Evolutionary conservation across 345 rosid species (phyloP).

Genomic region (Camelina laxa): DNA sequence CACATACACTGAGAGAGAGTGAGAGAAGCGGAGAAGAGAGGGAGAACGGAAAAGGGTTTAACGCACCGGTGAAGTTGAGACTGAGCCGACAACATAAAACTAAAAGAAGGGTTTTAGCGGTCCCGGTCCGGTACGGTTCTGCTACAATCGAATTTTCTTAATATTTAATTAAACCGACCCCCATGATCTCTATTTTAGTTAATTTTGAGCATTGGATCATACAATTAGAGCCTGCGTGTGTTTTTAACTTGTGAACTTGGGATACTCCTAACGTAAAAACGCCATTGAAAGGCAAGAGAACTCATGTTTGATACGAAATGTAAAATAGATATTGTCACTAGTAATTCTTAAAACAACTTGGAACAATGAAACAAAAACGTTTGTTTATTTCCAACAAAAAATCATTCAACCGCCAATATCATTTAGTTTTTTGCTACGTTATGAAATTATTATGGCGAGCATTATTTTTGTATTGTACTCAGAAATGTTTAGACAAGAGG

Average conservation of each 20-base stretch:
- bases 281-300: neutral
- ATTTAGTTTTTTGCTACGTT: neutral
- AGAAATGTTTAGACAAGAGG: slow-evolving; percentile 44
- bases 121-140: slow-evolving; percentile 25
- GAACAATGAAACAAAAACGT: neutral
- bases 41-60: slow-evolving; percentile 46
- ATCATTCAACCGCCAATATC: neutral
- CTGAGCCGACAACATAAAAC: neutral
- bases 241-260: neutral
- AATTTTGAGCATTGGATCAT: neutral
- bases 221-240: neutral
- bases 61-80: slow-evolving; percentile 26
- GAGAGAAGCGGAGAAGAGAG: slow-evolving; percentile 16
- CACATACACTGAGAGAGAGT: slow-evolving; percentile 23
- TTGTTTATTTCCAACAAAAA: neutral
- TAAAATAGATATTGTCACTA: neutral
- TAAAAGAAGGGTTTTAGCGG: slow-evolving; percentile 35
- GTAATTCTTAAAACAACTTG: neutral
- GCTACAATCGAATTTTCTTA: neutral
- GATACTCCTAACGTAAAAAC: neutral
- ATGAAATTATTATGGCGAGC: slow-evolving; percentile 4
- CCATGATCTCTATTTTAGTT: neutral
- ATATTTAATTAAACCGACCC: slow-evolving; percentile 4
- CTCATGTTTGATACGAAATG: neutral
- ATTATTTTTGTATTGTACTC: slow-evolving; percentile 17